These are phyloP conservation scores for Malus asiatica DNA, from an alignment of 306 rosid genomes.

Conservation along the genomic window DNA sequence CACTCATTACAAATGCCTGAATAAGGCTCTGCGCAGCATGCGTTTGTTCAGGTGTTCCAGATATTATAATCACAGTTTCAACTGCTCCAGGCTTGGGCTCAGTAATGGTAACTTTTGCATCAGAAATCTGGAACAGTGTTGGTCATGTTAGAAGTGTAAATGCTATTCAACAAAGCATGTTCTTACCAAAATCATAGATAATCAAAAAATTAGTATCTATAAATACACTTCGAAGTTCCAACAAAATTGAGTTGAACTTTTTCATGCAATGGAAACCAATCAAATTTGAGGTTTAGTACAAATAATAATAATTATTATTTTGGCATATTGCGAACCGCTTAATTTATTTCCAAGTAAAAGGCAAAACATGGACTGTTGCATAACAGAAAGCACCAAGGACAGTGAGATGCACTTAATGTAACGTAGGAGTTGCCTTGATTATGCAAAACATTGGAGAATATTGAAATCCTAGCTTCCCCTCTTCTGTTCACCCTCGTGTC, in stretches of 20 bases:
- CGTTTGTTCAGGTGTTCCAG: conserved; percentile 96
- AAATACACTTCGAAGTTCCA: not conserved
- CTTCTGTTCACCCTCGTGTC: not conserved
- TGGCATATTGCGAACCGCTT: not conserved
- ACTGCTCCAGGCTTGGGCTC: conserved; percentile 84
- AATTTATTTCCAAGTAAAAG: not conserved
- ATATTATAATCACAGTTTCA: conserved; percentile 79
- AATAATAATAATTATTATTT: not conserved
- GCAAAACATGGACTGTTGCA: not conserved
- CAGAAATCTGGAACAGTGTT: conserved; percentile 65
- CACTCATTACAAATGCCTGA: conserved; percentile 94
- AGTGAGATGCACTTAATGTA: not conserved
- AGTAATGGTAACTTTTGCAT: conserved; percentile 74
- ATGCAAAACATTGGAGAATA: not conserved
- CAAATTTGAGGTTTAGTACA: not conserved
- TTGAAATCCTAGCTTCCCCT: not conserved
- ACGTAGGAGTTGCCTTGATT: not conserved
- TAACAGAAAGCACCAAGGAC: not conserved
- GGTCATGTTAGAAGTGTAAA: conserved; percentile 20
- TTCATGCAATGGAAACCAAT: not conserved
- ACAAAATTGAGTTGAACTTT: not conserved
- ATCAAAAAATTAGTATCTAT: not conserved
- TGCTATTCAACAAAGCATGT: not conserved
- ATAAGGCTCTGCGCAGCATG: conserved; percentile 98
- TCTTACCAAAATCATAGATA: not conserved